Percentiles rank a stretch among this genome's conserved stretches.
Conservation (phyloP, 2,329 filamentous ascomycete species). For the Sphaerulina musiva region DNA sequence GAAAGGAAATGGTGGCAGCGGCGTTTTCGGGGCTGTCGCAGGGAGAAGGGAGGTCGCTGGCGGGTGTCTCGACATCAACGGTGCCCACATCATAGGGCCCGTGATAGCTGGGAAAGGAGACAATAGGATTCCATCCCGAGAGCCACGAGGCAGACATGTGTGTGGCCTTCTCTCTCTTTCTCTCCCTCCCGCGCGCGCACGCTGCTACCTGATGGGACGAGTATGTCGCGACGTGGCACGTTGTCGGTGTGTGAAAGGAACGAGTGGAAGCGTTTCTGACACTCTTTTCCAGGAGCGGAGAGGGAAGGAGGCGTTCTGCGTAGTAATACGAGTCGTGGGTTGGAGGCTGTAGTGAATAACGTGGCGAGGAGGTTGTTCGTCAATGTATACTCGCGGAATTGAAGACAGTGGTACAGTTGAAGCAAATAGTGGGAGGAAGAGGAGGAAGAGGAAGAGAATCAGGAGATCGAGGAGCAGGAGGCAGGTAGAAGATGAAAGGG, state of each 20-base stretch:
- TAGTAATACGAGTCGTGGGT: no score
- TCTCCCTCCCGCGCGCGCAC: no score
- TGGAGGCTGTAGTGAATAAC: no score
- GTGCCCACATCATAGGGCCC: conserved; percentile 74
- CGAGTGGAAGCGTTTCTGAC: no score
- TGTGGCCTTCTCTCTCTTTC: neutral
- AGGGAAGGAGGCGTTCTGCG: no score
- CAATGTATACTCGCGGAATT: no score
- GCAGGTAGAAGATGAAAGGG: neutral
- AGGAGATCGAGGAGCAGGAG: no score
- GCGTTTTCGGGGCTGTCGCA: conserved; percentile 49
- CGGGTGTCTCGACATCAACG: conserved; percentile 71
- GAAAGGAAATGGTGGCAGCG: conserved; percentile 69
- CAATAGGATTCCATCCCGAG: conserved; percentile 56
- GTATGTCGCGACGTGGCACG: no score
- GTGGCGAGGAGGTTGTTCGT: no score
- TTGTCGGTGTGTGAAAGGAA: no score
- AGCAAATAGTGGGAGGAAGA: neutral
- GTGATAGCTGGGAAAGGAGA: conserved; percentile 66
- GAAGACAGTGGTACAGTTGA: neutral
- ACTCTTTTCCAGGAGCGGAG: no score
- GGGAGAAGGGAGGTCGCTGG: conserved; percentile 50
- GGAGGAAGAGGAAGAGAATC: neutral
- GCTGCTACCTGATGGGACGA: no score
- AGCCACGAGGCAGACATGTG: conserved; percentile 32